Percentiles rank a stretch among this genome's conserved stretches.
phyloP scores from a whole-genome alignment of 176 grass and related monocot genomes.

The Tillandsia leiboldiana region DNA sequence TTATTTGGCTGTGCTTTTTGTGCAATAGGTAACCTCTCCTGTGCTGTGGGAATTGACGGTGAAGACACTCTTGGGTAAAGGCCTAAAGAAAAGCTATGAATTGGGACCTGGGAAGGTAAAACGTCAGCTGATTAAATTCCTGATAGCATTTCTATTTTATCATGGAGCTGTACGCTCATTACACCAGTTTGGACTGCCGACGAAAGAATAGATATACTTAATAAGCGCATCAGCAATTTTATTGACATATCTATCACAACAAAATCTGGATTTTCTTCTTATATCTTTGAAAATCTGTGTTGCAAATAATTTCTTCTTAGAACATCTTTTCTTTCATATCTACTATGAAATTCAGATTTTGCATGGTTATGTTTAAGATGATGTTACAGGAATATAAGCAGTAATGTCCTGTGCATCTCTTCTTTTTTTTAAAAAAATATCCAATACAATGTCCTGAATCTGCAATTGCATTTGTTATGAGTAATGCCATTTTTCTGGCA shows the following conservation, averaged over 20 bases:
- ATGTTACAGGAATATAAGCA: too few relatives aligned
- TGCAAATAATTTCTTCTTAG: too few relatives aligned
- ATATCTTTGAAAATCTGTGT: too few relatives aligned
- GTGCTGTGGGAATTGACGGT: constrained; percentile 86
- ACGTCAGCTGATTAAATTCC: constrained; percentile 3
- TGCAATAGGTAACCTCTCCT: constrained; percentile 68
- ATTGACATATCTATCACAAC: too few relatives aligned
- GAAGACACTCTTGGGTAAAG: constrained; percentile 75
- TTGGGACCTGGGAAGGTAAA: constrained; percentile 95
- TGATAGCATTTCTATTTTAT: not conserved
- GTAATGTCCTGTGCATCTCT: not conserved
- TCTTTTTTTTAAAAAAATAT: not conserved
- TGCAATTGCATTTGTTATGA: not conserved
- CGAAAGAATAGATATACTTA: too few relatives aligned
- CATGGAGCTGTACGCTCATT: not conserved
- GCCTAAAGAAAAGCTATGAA: constrained; percentile 91
- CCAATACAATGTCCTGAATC: not conserved
- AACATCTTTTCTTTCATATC: too few relatives aligned
- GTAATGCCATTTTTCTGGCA: not conserved
- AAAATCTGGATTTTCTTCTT: too few relatives aligned
- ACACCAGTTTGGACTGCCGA: too few relatives aligned
- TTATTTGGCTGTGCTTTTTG: constrained; percentile 3
- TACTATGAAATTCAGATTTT: too few relatives aligned
- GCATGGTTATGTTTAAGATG: too few relatives aligned
- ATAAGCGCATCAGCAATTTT: too few relatives aligned